Evolutionary conservation across 2,329 filamentous ascomycete species (phyloP).

Genomic region (Diplodia sapinea): DNA sequence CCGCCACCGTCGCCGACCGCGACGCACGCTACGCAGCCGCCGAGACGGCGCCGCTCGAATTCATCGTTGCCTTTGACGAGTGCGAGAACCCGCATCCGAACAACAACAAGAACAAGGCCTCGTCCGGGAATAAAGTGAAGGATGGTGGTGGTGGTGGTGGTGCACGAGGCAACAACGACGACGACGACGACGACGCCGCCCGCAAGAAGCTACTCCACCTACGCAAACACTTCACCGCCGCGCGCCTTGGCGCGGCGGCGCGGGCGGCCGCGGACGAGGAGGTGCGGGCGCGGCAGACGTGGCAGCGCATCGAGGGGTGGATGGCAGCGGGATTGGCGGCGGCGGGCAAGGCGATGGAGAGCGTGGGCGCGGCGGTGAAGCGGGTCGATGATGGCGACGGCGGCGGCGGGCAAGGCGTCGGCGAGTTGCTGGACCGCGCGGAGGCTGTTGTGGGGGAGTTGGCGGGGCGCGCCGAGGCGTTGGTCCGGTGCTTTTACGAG

Average conservation of each 20-base stretch:
- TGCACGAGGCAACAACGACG: conserved; percentile 7
- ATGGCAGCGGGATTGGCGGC: conserved; percentile 6
- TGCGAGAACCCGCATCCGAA: conserved; percentile 49
- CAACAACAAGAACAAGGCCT: conserved; percentile 36
- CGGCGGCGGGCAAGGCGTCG: neutral
- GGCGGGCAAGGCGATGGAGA: conserved; percentile 49
- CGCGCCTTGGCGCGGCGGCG: conserved; percentile 48
- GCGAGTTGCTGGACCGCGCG: neutral
- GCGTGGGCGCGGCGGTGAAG: conserved; percentile 48
- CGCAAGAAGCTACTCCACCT: conserved; percentile 42
- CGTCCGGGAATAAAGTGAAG: conserved; percentile 33
- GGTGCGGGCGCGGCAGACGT: conserved; percentile 41
- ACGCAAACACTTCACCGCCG: conserved; percentile 44
- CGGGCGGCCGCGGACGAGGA: conserved; percentile 43
- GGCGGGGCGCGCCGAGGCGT: neutral
- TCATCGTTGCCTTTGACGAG: conserved; percentile 60
- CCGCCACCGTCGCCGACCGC: conserved; percentile 58
- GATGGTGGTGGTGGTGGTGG: neutral
- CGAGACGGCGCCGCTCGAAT: conserved; percentile 58
- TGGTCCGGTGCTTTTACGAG: conserved; percentile 5
- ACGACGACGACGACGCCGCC: conserved; percentile 47
- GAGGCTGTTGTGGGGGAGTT: neutral
- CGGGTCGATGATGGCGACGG: neutral
- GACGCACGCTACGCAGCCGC: conserved; percentile 62
- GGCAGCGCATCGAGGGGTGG: conserved; percentile 50